phyloP scores from a whole-genome alignment of 208 protist genomes.

The Pavlovales sp. region DNA sequence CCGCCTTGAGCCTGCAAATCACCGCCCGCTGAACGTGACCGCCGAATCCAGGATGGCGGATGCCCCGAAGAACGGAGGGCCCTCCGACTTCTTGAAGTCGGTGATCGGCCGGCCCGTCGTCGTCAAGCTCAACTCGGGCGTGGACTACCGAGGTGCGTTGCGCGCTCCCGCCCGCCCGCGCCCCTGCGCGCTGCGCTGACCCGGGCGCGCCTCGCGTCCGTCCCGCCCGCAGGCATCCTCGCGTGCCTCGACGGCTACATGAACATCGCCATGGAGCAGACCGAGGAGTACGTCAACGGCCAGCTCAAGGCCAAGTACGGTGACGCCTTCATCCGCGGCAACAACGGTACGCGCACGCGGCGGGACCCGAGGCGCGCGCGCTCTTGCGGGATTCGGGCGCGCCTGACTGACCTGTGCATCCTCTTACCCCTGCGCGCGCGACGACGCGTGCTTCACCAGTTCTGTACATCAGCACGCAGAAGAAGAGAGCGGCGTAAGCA shows the following conservation, averaged over 20 bases:
- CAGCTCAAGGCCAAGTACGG: conserved; percentile 74
- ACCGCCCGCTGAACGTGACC: too few relatives aligned
- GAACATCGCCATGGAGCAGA: conserved; percentile 85
- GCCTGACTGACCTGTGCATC: not conserved
- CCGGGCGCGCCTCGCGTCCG: not conserved
- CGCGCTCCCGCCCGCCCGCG: not conserved
- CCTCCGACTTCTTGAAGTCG: conserved; percentile 72
- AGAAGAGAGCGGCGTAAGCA: not conserved
- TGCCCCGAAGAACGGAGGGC: conserved; percentile 28
- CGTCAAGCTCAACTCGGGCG: conserved; percentile 81
- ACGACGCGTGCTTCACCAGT: too few relatives aligned
- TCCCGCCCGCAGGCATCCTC: conserved; percentile 67
- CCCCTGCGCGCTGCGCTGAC: not conserved
- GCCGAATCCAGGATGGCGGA: too few relatives aligned
- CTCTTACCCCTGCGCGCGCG: not conserved
- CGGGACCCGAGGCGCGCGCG: not conserved
- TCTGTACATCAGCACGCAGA: conserved; percentile 61
- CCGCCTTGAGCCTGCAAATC: not conserved
- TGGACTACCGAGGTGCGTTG: conserved; percentile 72
- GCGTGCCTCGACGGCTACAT: conserved; percentile 81
- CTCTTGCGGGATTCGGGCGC: not conserved
- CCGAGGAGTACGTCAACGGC: conserved; percentile 79
- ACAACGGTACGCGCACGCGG: conserved; percentile 69
- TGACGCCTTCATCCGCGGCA: conserved; percentile 81
- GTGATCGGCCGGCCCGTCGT: conserved; percentile 73